phyloP scores from a whole-genome alignment of 2,329 filamentous ascomycete genomes.

The Verticillium longisporum region DNA sequence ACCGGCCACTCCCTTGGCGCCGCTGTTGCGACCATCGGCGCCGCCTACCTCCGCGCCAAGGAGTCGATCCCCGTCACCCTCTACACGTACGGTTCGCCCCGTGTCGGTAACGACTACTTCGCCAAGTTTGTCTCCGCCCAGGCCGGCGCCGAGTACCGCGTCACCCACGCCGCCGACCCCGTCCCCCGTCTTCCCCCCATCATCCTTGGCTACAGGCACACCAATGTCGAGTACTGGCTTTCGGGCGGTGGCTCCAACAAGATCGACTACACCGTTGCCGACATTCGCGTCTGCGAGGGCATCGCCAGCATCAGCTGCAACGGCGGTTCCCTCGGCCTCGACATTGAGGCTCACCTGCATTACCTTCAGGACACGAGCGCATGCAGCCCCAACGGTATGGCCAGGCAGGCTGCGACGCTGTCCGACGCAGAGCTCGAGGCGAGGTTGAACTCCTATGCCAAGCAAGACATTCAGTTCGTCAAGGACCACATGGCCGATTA shows the following conservation, averaged over 20 bases:
- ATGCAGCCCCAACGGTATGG: constrained; percentile 24
- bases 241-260: constrained; percentile 24
- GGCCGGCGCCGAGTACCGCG: constrained; percentile 47
- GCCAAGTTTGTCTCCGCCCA: constrained; percentile 47
- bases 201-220: constrained; percentile 55
- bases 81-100: constrained; percentile 62
- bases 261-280: constrained; percentile 26
- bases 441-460: constrained; percentile 26
- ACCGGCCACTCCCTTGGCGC: constrained; percentile 66
- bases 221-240: constrained; percentile 65
- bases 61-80: constrained; percentile 43
- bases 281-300: constrained; percentile 42
- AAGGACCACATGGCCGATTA: background rate
- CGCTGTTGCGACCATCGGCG: constrained; percentile 55
- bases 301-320: constrained; percentile 42
- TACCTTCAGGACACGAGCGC: constrained; percentile 40
- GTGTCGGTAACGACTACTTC: constrained; percentile 52
- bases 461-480: constrained; percentile 23
- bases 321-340: constrained; percentile 36
- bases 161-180: constrained; percentile 62
- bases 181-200: constrained; percentile 61
- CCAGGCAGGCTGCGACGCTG: constrained; percentile 4
- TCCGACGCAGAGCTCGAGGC: constrained; percentile 30
- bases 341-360: constrained; percentile 36
- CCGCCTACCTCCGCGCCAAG: constrained; percentile 43